A percentile compares a stretch with the other conserved stretches of the same genome.
Conservation (phyloP, 805 yeast species). For the Yarrowia keelungensis region DNA sequence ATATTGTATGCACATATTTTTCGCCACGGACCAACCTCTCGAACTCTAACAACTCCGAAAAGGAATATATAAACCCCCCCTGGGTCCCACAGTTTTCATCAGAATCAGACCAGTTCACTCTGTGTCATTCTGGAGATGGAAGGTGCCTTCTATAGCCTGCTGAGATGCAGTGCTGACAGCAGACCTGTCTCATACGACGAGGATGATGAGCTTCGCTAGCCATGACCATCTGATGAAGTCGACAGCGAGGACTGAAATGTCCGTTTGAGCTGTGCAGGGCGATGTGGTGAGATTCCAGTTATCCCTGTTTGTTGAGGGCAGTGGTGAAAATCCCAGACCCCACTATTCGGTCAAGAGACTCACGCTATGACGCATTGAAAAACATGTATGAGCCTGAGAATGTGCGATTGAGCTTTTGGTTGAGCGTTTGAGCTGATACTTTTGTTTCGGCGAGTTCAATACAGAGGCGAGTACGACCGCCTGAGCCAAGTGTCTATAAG, state of each 20-base stretch:
- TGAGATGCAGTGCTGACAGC: constrained; percentile 11
- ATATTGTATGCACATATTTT: background rate
- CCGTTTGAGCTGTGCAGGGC: background rate
- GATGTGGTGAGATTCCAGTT: background rate
- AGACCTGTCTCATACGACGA: constrained; percentile 10
- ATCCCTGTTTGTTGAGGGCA: too few relatives aligned
- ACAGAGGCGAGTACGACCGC: background rate
- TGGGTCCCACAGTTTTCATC: constrained; percentile 1
- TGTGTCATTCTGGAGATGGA: constrained; percentile 11
- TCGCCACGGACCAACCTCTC: background rate
- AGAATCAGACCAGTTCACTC: constrained; percentile 14
- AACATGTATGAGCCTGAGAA: background rate
- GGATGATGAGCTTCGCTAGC: background rate
- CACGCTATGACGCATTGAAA: constrained; percentile 1
- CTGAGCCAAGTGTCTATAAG: constrained; percentile 4
- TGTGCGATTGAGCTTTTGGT: background rate
- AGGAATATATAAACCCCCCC: background rate
- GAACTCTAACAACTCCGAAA: background rate
- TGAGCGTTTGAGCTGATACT: background rate
- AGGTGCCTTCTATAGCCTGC: constrained; percentile 6
- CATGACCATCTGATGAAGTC: too few relatives aligned
- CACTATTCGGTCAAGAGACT: background rate
- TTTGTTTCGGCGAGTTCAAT: constrained; percentile 1
- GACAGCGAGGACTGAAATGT: background rate
- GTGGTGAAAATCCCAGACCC: background rate